Evolutionary conservation across 345 rosid species (phyloP).

Genomic region (Salix udensis): DNA sequence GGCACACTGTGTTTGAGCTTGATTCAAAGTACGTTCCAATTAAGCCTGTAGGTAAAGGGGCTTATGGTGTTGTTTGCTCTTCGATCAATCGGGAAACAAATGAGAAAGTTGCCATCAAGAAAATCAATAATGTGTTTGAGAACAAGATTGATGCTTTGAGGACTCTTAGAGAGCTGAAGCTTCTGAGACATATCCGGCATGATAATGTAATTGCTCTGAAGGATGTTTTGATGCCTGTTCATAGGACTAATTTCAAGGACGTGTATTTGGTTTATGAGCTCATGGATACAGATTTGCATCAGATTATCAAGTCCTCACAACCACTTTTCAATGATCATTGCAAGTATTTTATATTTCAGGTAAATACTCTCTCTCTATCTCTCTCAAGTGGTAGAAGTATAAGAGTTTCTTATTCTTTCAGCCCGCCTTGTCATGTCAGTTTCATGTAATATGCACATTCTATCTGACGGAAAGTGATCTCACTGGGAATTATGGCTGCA

Average conservation of each 20-base stretch:
- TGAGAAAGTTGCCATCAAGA: conserved; percentile 76
- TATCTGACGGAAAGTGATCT: background rate
- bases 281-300: conserved; percentile 83
- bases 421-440: background rate
- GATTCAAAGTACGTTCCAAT: conserved; percentile 77
- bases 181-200: conserved; percentile 64
- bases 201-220: conserved; percentile 79
- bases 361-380: conserved; percentile 1
- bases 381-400: background rate
- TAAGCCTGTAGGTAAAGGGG: conserved; percentile 76
- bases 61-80: conserved; percentile 82
- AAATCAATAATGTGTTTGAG: conserved; percentile 67
- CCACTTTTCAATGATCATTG: conserved; percentile 64
- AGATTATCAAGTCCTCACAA: conserved; percentile 77
- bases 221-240: conserved; percentile 73
- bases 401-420: background rate
- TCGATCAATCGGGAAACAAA: conserved; percentile 70
- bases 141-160: conserved; percentile 64
- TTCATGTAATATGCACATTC: background rate
- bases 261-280: conserved; percentile 84
- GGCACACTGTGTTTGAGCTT: conserved; percentile 74
- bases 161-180: conserved; percentile 76
- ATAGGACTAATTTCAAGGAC: conserved; percentile 65
- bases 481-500: background rate
- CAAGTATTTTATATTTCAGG: conserved; percentile 81